Evolutionary conservation across 2,329 filamentous ascomycete genomes (phyloP), one percentile per base, ranked within the genome.

Genomic region (Thermochaetoides dissita): DNA sequence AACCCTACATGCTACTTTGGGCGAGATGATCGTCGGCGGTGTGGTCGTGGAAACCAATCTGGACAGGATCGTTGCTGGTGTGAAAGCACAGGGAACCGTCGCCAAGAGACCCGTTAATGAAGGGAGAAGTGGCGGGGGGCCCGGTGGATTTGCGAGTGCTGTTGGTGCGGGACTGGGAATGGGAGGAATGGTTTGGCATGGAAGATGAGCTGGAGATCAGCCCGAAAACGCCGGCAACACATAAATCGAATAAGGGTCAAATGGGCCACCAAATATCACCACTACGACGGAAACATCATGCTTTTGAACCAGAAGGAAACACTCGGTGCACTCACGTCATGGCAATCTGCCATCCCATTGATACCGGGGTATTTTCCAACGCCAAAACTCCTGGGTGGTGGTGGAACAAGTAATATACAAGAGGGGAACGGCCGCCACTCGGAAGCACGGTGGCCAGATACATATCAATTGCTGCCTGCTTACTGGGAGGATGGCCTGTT

Each of bases 1-100:
- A 71, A 93, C 87, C 10, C 70, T 98, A 55, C 91, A 98, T 67
- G 84, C 89, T 7, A 79, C 87, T 10, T 67, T 96, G 8, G 80
- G 79, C 44, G 89, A 96, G 69, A 94, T 96, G 85, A 83, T 96
- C 43, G 84, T 94, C 10, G 89, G 89, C 10, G 89, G 89, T 1
- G 86, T 95, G 10, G 89, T 96, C 10, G 79, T 96, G 24, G 89
- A 96, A 66, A 95, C 89, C 30, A 85, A 81, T 54, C 64, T 94
- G 47, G 87, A 94, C 44, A 80, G 80, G 59, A 91, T 96, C 42
- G 84, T 95, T 5, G 74, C 84, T 31, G 88, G 85, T 1, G 89
- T 96, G 6, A 79, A 69, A 44, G 73, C 76, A 7, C 83, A 88
- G 56, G 84, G 84, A 11, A 76, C 76, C 31, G 81, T 89, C 8